Base-by-base conservation (phyloP, 352 stramenopile genomes). In the Pythium aristosporum region DNA sequence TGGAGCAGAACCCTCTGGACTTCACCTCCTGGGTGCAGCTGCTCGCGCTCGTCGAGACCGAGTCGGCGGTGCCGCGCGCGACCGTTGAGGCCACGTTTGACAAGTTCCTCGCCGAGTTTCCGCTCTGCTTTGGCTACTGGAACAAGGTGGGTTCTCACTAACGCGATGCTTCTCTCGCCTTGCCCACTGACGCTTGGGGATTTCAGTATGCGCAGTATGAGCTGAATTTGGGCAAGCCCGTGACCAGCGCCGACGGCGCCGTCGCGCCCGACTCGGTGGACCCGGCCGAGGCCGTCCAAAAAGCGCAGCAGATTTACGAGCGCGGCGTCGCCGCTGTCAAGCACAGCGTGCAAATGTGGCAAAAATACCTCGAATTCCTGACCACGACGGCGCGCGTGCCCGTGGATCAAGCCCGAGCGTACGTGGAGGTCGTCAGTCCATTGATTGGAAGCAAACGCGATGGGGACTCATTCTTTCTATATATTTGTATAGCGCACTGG, bases 101-200 rank as follows among this genome's bases (percentile, higher is more conserved):
- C 42, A 75, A 66, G 37, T 93, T 93, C 55, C 70, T 93, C 63
- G 44, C 15, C 23, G 80, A 91, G 66, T 93, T 93, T 49, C 85
- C 85, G 42, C 73, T 93, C 43, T 93, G 85, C 58, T 93, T 91
- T 69, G 85, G 85, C 69, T 93, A 93, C 68, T 93, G 85, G 85
- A 93, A 91, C 72, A 93, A 93, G 81, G 85, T 91, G 41, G 20
- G 56, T 8, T 21, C 16, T 34, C 39, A 18, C 13, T 0, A 3
- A 13, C 16, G 39, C 6, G 41, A 12, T 15, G 67, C 46, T 30
- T 6, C 18, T 46, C 39, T 46, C 39, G 2, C 1, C 15, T 8
- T n/a, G 13, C 2, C 16, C 13, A 46, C 11, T 39, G 11, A 39
- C 34, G 11, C 39, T 2, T 46, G 18, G 23, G 21, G 32, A 30